Base-by-base conservation (phyloP, 2,329 filamentous ascomycete species). In the Alternaria brassicicola region DNA sequence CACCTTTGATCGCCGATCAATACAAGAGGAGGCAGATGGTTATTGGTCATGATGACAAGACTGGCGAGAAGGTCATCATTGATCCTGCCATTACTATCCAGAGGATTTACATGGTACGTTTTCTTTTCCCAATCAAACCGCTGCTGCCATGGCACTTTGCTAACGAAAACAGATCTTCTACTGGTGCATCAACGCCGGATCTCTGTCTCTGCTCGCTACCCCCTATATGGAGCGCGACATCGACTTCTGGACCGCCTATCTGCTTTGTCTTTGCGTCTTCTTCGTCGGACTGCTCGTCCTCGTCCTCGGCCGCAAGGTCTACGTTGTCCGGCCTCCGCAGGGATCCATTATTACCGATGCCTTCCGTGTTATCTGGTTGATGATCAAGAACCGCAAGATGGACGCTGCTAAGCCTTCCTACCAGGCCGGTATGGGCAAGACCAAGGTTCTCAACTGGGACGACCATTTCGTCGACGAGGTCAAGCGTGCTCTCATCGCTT, bases 391-490 rank as follows among this genome's bases (percentile, higher is more conserved):
- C 63, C 80, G 82, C 67, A 84, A 83, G 67, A 81, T 82, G 77
- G 74, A 91, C 52, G 88, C 86, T 0, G 81, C 89, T 57, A 91
- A 91, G 78, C 88, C 88, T 3, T 85, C 84, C 4, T 88, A 85
- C 80, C 86, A 88, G 55, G 81, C 80, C 17, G 84, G 81, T 57
- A 78, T 86, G 60, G 81, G 84, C 55, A 69, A 65, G 36, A 80
- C 73, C 62, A 72, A 69, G 6, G 72, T 76, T 59, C 65, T 76
- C 9, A 75, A 86, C 25, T 92, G 89, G 88, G 84, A 89, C 58
- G 88, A 91, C 69, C 84, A 87, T 70, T 92, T 91, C 65, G 82
- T 92, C 52, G 88, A 90, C 2, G 89, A 92, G 70, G 81, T 92
- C 52, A 89, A 89, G 81, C 87, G 89, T 65, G 84, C 84, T 2